Base-by-base conservation (phyloP, 2,329 filamentous ascomycete species). In the Xylaria sp. region DNA sequence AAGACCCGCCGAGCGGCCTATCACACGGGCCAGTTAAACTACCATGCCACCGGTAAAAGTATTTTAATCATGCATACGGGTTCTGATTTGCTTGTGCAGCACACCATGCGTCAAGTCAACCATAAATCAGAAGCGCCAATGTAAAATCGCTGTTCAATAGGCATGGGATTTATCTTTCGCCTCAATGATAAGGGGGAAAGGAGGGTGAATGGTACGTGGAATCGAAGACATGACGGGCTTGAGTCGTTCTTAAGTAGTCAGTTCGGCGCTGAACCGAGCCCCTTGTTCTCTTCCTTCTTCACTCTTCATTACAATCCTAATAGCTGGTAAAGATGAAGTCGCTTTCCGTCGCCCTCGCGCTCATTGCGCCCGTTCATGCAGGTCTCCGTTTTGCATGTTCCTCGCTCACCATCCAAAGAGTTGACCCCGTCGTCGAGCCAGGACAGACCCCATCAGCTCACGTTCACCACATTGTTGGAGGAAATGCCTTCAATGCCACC, bases 381-480 rank as follows among this genome's bases (percentile, higher is more conserved):
- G 77, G 76, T 32, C 74, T 78, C 44, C 76, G 77, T 28, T 78
- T 78, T 48, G 76, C 68, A 61, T 78, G 77, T 72, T 77, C 76
- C 8, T 73, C 75, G 3, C 66, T 78, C 69, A 76, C 74, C 39
- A 78, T 74, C 52, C 76, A 78, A 46, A 76, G 77, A 25, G 59
- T 78, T 6, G 77, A 78, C 69, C 77, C 77, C 1, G 74, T 78
- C 5, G 77, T 78, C 23, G 73, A 78, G 65, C 76, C 76, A 8
- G 77, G 76, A 9, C 72, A 71, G 10, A 68, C 25, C 15, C 77
- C 77, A 5, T 77, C 76, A 2, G 63, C 76, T 18, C 77, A 78
- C 50, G 68, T 78, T 15, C 77, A 78, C 69, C 77, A 78, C 56
- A 78, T 78, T 41, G 74, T 78, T n/a, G 77, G 77, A 37, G 77